Evolutionary conservation across 2,329 filamentous ascomycete genomes (phyloP).

Genomic region (Pseudogymnoascus sp.): DNA sequence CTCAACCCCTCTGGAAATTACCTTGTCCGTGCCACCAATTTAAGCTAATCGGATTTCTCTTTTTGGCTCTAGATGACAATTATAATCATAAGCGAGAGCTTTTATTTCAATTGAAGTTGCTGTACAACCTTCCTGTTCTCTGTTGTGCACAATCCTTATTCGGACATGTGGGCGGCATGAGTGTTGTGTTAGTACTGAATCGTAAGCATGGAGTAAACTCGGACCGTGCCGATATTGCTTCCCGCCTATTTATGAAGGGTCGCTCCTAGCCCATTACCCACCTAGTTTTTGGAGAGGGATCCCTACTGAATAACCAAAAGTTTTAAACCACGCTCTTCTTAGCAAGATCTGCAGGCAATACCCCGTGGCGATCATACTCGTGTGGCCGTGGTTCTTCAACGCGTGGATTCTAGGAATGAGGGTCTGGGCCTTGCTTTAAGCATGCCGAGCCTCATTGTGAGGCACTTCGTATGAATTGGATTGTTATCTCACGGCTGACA

Average conservation of each 20-base stretch:
- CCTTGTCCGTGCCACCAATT: neutral
- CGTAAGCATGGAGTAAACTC: conserved; percentile 2
- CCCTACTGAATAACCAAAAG: neutral
- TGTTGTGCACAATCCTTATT: neutral
- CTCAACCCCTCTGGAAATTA: too few relatives aligned
- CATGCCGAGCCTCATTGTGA: neutral
- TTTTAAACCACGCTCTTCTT: neutral
- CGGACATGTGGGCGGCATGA: neutral
- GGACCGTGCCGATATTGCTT: neutral
- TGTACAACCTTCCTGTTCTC: neutral
- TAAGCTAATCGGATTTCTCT: neutral
- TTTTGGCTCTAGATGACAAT: neutral
- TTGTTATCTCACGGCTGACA: neutral
- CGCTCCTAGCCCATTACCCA: neutral
- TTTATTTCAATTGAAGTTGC: neutral
- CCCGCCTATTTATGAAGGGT: neutral
- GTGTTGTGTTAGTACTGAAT: neutral
- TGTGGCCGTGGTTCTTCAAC: neutral
- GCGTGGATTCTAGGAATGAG: neutral
- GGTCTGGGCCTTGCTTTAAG: neutral
- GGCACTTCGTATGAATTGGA: neutral
- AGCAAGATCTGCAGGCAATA: neutral
- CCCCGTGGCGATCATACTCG: neutral
- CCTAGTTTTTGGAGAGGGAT: neutral
- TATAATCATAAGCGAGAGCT: neutral